Percentiles rank a stretch among this genome's conserved stretches.
phyloP scores from a whole-genome alignment of 345 rosid species.

The Salix purpurea region DNA sequence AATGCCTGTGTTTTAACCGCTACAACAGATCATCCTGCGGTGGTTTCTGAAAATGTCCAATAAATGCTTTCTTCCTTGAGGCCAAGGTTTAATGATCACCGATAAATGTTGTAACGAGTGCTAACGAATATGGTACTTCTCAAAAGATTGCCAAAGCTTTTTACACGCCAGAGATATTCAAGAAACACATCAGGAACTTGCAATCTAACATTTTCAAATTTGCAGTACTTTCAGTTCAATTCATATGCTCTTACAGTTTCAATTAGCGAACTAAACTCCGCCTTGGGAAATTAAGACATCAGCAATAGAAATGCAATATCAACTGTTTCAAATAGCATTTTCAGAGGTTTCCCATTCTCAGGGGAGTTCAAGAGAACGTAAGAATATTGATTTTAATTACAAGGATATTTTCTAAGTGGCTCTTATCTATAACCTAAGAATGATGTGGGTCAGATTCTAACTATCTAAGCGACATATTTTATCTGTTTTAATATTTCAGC shows the following conservation, averaged over 20 bases:
- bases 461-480: not conserved
- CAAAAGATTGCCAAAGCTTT: not conserved
- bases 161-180: not conserved
- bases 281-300: not conserved
- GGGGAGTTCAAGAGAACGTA: not conserved
- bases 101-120: not conserved
- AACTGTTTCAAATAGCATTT: not conserved
- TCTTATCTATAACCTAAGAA: not conserved
- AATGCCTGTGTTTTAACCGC: constrained; percentile 4
- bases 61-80: not conserved
- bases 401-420: not conserved
- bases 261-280: not conserved
- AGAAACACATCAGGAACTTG: not conserved
- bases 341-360: not conserved
- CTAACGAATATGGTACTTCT: not conserved
- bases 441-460: constrained; percentile 12
- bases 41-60: not conserved
- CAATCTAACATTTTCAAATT: not conserved
- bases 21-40: constrained; percentile 12
- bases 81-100: not conserved
- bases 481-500: not conserved
- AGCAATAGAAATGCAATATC: not conserved
- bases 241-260: not conserved
- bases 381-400: not conserved
- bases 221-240: not conserved